Base-by-base conservation (phyloP, 2,329 filamentous ascomycete genomes). In the Nothophoma quercina region DNA sequence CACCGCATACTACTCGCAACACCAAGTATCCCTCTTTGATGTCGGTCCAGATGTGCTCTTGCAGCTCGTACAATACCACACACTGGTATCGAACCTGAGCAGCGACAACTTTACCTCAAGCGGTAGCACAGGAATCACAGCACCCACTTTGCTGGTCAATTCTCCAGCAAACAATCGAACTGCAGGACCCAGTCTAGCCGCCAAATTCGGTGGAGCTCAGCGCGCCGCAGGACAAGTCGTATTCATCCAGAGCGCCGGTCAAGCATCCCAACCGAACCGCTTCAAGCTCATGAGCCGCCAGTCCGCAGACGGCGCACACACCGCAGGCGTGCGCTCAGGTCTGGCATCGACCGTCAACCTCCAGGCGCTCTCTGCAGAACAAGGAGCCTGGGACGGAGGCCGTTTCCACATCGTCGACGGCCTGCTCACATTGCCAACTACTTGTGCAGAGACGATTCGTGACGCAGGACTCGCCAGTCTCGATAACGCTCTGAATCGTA, bases 361-460 rank as follows among this genome's bases (percentile, higher is more conserved):
- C 7, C 54, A 46, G 6, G 32, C 55, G 2, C 15, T 63, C 9
- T 43, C 56, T 7, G 45, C 50, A 15, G 19, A 35, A n/a, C 25
- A 59, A 32, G 56, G 55, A 2, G 33, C 45, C 6, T 66, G 62
- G 62, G 55, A 59, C 13, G 63, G 63, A 13, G 63, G 63, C 7
- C 50, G 51, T 25, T 65, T 63, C 40, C 61, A 64, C 25, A 55
- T 64, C 19, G 54, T 65, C 22, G 57, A 64, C 19, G 58, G 58
- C 3, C 34, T 63, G 3, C 51, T 65, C 2, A 63, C 58, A 6
- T 56, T 54, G 5, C 62, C 60, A 3, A 38, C 38, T 2, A 50
- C 48, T 2, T 64, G 62, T 50, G 40, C 36, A n/a, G 44, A 15
- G 5, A 64, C 62, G 1, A 60, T 65, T 29, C 60, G 62, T 3